Percentiles rank a stretch among this genome's conserved stretches.
Evolutionary conservation across 805 yeast genomes (phyloP).

Genomic region (Yamadazyma ubonensis): DNA sequence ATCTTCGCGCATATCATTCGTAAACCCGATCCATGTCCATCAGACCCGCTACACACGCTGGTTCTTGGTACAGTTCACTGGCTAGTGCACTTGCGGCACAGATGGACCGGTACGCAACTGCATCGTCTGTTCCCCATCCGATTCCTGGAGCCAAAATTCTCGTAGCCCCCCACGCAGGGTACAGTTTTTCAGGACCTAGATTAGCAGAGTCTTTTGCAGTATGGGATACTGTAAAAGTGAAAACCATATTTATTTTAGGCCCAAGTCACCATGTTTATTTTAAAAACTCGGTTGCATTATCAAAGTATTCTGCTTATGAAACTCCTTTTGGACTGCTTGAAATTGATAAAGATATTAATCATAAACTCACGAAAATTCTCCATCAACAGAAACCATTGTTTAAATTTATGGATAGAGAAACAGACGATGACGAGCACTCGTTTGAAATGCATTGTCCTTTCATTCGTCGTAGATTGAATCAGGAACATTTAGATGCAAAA

Average conservation of each 20-base stretch:
- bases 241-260: slow-evolving; percentile 77
- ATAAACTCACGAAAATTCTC: slow-evolving; percentile 26
- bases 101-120: slow-evolving; percentile 46
- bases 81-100: slow-evolving; percentile 46
- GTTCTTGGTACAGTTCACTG: slow-evolving; percentile 76
- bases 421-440: slow-evolving; percentile 86
- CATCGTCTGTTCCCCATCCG: slow-evolving; percentile 20
- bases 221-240: slow-evolving; percentile 57
- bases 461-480: slow-evolving; percentile 48
- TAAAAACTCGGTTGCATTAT: slow-evolving; percentile 53
- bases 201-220: slow-evolving; percentile 74
- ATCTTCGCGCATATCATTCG: too few species aligned
- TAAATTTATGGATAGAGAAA: slow-evolving; percentile 51
- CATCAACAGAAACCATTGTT: slow-evolving; percentile 36
- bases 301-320: slow-evolving; percentile 54
- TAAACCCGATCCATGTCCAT: slow-evolving; percentile 9
- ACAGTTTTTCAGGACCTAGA: slow-evolving; percentile 72
- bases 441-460: slow-evolving; percentile 94
- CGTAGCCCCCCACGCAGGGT: slow-evolving; percentile 80
- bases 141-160: slow-evolving; percentile 40
- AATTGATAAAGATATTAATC: slow-evolving; percentile 55
- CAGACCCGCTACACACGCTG: slow-evolving; percentile 82
- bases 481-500: slow-evolving; percentile 24
- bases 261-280: slow-evolving; percentile 92
- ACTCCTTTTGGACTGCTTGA: slow-evolving; percentile 81